These are phyloP conservation scores for Talaromyces funiculosus DNA, from an alignment of 2,329 filamentous ascomycete genomes.

Conservation along the genomic window DNA sequence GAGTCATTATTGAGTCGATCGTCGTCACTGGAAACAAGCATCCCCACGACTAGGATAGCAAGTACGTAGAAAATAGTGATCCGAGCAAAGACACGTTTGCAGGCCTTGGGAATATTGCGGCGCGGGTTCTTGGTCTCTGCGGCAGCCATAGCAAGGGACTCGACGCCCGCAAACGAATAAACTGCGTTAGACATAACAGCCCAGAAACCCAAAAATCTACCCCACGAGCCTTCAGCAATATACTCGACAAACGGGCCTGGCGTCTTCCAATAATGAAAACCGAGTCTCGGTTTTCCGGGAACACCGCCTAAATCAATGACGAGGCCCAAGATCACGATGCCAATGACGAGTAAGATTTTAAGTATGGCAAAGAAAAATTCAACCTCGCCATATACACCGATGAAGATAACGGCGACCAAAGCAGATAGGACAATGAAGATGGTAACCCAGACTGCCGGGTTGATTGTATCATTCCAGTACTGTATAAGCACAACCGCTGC, in stretches of 20 bases:
- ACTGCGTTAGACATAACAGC: conserved; percentile 42
- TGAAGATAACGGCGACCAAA: conserved; percentile 64
- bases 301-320: conserved; percentile 64
- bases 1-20: conserved; percentile 14
- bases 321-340: conserved; percentile 71
- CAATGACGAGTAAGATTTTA: conserved; percentile 69
- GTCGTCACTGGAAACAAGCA: conserved; percentile 14
- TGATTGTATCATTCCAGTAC: conserved; percentile 38
- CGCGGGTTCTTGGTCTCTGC: conserved; percentile 54
- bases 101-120: conserved; percentile 15
- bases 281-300: conserved; percentile 63
- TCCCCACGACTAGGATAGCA: conserved; percentile 15
- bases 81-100: conserved; percentile 15
- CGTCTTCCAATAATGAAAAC: conserved; percentile 64
- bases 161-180: conserved; percentile 53
- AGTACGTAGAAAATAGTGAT: conserved; percentile 15
- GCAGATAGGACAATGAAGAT: conserved; percentile 68
- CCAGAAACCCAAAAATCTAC: conserved; percentile 60
- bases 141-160: conserved; percentile 72
- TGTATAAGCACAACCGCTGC: conserved; percentile 44
- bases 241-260: conserved; percentile 64
- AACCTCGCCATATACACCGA: conserved; percentile 67
- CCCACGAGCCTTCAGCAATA: conserved; percentile 50
- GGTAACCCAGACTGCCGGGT: conserved; percentile 62
- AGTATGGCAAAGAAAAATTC: conserved; percentile 74